Conservation (phyloP, 495 filamentous ascomycete genomes). For the Jackrogersella multiformis region DNA sequence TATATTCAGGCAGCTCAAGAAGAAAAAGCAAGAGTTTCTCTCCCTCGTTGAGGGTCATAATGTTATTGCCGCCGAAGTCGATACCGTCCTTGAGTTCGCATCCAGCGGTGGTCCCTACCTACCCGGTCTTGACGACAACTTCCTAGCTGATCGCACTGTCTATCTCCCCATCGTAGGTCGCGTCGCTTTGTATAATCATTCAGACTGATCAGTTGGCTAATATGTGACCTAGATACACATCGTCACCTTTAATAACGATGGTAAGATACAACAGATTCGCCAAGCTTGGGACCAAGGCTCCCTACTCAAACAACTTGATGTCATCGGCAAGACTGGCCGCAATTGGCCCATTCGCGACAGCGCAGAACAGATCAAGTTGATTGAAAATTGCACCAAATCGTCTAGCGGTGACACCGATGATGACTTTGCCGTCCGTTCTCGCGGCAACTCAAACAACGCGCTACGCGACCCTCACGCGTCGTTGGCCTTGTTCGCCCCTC, state of each 20-base stretch:
- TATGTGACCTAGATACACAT: conserved; percentile 76
- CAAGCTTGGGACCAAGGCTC: conserved; percentile 96
- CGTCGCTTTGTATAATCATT: conserved; percentile 5
- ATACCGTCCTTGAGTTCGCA: conserved; percentile 84
- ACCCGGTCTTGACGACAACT: conserved; percentile 92
- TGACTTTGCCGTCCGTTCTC: conserved; percentile 48
- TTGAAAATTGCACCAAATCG: conserved; percentile 62
- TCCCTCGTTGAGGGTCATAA: conserved; percentile 74
- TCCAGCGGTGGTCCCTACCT: conserved; percentile 86
- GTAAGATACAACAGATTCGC: conserved; percentile 84
- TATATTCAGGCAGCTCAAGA: conserved; percentile 74
- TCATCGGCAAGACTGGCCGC: conserved; percentile 86
- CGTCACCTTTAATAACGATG: conserved; percentile 78
- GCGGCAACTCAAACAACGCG: conserved; percentile 59
- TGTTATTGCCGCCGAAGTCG: conserved; percentile 76
- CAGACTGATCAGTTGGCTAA: conserved; percentile 42
- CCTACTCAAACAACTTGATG: conserved; percentile 89
- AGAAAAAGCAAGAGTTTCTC: conserved; percentile 79
- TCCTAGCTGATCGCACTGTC: conserved; percentile 83
- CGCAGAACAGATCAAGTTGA: conserved; percentile 81
- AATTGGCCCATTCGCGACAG: conserved; percentile 95
- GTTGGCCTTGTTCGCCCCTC: conserved; percentile 74
- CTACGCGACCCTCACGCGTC: conserved; percentile 77
- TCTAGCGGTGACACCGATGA: conserved; percentile 38
- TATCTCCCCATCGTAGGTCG: conserved; percentile 81